Percentiles rank a stretch among this genome's conserved stretches.
Evolutionary conservation across 2,329 filamentous ascomycete genomes (phyloP).

Genomic region (Claviceps purpurea): DNA sequence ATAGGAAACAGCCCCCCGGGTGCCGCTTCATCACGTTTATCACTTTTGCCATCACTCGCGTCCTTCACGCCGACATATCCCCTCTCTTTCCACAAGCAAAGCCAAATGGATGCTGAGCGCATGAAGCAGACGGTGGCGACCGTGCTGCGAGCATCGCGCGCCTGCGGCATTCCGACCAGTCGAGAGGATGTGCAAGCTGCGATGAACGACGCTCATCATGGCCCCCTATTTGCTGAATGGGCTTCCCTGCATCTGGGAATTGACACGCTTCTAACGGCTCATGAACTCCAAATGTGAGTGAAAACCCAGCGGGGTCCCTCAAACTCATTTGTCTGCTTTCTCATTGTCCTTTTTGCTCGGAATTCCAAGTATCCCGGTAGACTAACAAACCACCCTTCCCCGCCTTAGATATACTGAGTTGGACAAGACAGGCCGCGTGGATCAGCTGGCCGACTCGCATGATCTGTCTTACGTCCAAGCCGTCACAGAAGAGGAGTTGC

Average conservation of each 20-base stretch:
- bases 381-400: not conserved
- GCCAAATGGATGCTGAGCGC: constrained; percentile 14
- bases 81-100: not conserved
- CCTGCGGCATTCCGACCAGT: constrained; percentile 17
- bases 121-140: constrained; percentile 20
- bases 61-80: not conserved
- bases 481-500: constrained; percentile 46
- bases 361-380: not conserved
- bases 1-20: not conserved
- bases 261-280: constrained; percentile 39
- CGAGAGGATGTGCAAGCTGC: constrained; percentile 25
- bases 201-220: constrained; percentile 21
- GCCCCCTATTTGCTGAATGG: constrained; percentile 32
- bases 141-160: constrained; percentile 19
- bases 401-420: constrained; percentile 33
- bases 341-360: not conserved
- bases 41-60: not conserved
- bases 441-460: constrained; percentile 29
- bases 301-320: not conserved
- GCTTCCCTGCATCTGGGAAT: constrained; percentile 31
- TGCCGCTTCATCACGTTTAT: not conserved
- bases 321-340: not conserved
- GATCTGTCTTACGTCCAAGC: constrained; percentile 35
- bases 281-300: constrained; percentile 38
- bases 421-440: constrained; percentile 33